Conservation (phyloP, 2,329 filamentous ascomycete genomes). For the Phaeoacremonium minimum region DNA sequence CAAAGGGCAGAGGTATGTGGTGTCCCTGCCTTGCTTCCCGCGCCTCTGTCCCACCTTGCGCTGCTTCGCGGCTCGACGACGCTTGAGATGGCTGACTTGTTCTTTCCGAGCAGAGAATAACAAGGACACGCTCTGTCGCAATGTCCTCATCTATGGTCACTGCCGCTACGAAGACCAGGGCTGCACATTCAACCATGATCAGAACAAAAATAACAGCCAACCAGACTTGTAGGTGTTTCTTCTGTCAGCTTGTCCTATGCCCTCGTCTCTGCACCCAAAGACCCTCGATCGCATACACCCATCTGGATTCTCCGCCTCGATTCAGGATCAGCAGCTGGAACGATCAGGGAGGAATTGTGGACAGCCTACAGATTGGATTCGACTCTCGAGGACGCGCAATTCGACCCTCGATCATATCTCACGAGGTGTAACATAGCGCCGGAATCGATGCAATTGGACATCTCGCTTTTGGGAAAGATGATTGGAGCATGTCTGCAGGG, state of each 20-base stretch:
- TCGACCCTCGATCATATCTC: too few species aligned
- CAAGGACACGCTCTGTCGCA: slow-evolving; percentile 88
- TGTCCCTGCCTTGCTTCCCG: slow-evolving; percentile 1
- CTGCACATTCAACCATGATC: slow-evolving; percentile 87
- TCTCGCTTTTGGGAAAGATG: too few species aligned
- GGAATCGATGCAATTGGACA: too few species aligned
- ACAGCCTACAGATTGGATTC: too few species aligned
- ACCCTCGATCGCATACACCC: too few species aligned
- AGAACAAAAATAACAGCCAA: slow-evolving; percentile 53
- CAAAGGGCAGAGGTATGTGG: slow-evolving; percentile 51
- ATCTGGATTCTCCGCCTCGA: too few species aligned
- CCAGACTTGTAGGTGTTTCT: slow-evolving; percentile 42
- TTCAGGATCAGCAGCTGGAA: too few species aligned
- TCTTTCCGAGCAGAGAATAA: slow-evolving; percentile 35
- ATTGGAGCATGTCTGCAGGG: too few species aligned
- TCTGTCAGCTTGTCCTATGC: neutral
- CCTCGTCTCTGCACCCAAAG: neutral
- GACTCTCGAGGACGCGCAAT: too few species aligned
- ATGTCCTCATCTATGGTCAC: slow-evolving; percentile 89
- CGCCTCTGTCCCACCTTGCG: slow-evolving; percentile 7
- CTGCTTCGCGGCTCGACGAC: neutral
- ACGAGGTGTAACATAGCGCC: too few species aligned
- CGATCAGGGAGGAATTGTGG: too few species aligned
- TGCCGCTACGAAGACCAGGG: slow-evolving; percentile 89
- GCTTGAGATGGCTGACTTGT: neutral